Percentiles rank a stretch among this genome's conserved stretches.
These are phyloP conservation scores for Pyrus pyrifolia DNA, from an alignment of 306 rosid genomes.

Conservation along the genomic window DNA sequence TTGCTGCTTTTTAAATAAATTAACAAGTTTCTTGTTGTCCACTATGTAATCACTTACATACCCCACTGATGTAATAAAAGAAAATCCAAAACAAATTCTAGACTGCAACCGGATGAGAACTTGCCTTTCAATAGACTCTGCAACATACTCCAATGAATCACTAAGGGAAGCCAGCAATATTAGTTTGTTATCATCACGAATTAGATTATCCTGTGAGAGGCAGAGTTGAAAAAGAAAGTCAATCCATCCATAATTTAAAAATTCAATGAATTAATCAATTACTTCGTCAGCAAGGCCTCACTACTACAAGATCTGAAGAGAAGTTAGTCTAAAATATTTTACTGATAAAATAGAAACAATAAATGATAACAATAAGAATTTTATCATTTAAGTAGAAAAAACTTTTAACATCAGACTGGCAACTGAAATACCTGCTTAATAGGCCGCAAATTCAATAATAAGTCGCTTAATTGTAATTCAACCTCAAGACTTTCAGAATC, in stretches of 20 bases:
- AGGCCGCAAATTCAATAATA: slow-evolving; percentile 68
- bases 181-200: slow-evolving; percentile 92
- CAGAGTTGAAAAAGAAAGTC: slow-evolving; percentile 7
- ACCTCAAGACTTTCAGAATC: slow-evolving; percentile 76
- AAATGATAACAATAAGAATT: neutral
- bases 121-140: slow-evolving; percentile 91
- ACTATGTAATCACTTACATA: slow-evolving; percentile 9
- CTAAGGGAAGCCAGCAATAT: slow-evolving; percentile 97
- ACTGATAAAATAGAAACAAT: neutral
- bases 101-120: slow-evolving; percentile 22
- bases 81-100: neutral
- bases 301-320: neutral
- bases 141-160: slow-evolving; percentile 95
- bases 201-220: slow-evolving; percentile 73
- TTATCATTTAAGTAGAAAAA: neutral
- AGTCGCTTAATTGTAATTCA: slow-evolving; percentile 66
- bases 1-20: neutral
- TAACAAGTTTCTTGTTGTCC: neutral
- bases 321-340: neutral
- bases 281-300: slow-evolving; percentile 6
- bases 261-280: neutral
- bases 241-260: slow-evolving; percentile 5
- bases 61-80: slow-evolving; percentile 1
- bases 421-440: slow-evolving; percentile 74
- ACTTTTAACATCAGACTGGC: slow-evolving; percentile 3